Evolutionary conservation across 352 stramenopile genomes (phyloP).

Genomic region (Pseudoperonospora humuli): DNA sequence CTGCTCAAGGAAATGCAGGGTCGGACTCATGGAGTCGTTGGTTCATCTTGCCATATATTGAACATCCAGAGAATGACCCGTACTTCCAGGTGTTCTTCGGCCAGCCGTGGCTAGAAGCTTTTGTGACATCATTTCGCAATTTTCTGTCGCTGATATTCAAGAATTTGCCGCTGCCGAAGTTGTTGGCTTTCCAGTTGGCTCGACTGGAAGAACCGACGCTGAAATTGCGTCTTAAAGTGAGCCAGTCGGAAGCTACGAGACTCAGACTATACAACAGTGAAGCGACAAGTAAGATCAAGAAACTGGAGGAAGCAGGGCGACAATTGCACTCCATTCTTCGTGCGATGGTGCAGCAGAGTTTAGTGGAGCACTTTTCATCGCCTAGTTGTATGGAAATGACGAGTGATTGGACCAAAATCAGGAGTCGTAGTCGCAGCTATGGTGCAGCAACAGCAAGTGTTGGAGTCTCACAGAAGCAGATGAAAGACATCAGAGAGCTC

Average conservation of each 20-base stretch:
- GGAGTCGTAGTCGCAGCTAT: constrained; percentile 21
- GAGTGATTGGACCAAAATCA: constrained; percentile 18
- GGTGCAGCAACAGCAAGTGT: constrained; percentile 7
- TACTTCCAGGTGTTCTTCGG: constrained; percentile 77
- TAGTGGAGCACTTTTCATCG: constrained; percentile 49
- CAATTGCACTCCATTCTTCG: constrained; percentile 54
- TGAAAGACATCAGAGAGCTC: constrained; percentile 42
- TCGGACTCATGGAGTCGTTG: constrained; percentile 64
- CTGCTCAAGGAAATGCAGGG: constrained; percentile 9
- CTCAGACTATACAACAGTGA: constrained; percentile 47
- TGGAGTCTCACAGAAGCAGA: constrained; percentile 35
- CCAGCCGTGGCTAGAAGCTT: constrained; percentile 60
- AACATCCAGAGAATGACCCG: constrained; percentile 55
- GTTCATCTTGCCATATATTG: constrained; percentile 79
- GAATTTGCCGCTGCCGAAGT: constrained; percentile 62
- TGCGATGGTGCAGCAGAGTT: constrained; percentile 60
- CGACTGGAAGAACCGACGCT: constrained; percentile 61
- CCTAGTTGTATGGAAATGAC: constrained; percentile 10
- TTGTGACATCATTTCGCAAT: constrained; percentile 71
- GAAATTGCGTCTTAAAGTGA: constrained; percentile 59
- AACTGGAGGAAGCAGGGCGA: constrained; percentile 49
- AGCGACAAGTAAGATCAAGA: constrained; percentile 43
- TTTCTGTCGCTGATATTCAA: constrained; percentile 74
- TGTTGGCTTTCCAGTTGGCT: constrained; percentile 66
- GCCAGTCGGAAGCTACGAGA: constrained; percentile 61